Percentiles rank a stretch among this genome's conserved stretches.
Conservation (phyloP, 163 green algal species). For the Coccomyxa subellipsoidea region DNA sequence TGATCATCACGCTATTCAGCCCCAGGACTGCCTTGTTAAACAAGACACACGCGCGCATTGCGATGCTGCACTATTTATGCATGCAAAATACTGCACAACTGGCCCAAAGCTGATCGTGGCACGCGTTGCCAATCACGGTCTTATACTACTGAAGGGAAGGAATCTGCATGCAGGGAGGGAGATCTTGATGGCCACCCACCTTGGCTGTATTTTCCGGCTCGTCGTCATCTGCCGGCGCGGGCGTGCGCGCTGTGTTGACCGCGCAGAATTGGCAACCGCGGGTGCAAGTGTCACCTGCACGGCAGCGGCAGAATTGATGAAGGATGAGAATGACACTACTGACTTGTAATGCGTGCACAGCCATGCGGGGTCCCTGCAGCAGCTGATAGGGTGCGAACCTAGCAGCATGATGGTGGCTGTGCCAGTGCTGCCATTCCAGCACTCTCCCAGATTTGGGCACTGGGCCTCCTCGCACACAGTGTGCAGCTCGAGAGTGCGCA, state of each 20-base stretch:
- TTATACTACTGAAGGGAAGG: too few relatives aligned
- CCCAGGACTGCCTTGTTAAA: too few relatives aligned
- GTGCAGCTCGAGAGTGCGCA: conserved; percentile 89
- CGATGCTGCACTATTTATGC: too few relatives aligned
- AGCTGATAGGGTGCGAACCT: conserved; percentile 49
- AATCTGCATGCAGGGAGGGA: neutral
- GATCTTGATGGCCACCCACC: conserved; percentile 29
- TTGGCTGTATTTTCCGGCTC: conserved; percentile 92
- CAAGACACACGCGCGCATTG: too few relatives aligned
- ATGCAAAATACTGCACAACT: too few relatives aligned
- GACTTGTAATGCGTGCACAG: too few relatives aligned
- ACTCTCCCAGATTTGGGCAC: conserved; percentile 97
- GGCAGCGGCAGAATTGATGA: too few relatives aligned
- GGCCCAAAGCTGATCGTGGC: too few relatives aligned
- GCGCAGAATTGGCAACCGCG: conserved; percentile 90
- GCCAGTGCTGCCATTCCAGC: conserved; percentile 88
- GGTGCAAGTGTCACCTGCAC: conserved; percentile 88
- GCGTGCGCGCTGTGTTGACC: conserved; percentile 88
- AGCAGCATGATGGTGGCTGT: conserved; percentile 99
- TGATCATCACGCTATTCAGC: too few relatives aligned
- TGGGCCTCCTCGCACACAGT: conserved; percentile 91
- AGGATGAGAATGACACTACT: too few relatives aligned
- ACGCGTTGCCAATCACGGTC: too few relatives aligned
- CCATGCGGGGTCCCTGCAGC: too few relatives aligned
- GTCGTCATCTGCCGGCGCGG: conserved; percentile 81